Base-by-base conservation (phyloP, 495 filamentous ascomycete genomes). In the Annulohypoxylon nitens region DNA sequence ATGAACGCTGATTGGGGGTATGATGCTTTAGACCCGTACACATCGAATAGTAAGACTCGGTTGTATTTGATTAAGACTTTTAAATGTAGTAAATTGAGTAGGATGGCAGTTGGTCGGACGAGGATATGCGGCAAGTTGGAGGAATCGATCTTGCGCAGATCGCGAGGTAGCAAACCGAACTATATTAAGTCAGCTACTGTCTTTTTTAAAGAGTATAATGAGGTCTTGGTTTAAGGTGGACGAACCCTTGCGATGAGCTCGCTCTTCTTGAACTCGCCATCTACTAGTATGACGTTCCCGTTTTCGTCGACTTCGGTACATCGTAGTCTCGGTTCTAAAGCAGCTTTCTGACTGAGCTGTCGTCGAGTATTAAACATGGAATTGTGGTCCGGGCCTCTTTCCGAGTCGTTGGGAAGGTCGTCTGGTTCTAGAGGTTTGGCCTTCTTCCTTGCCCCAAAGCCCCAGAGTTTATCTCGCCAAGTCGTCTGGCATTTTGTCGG, bases 131-230 rank as follows among this genome's bases (percentile, higher is more conserved):
- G 96, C n/a, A 99, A 88, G 70, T 97, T 92, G 58, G 93, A 97
- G n/a, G 94, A 97, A 78, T 98, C 96, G 75, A 98, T 97, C 79
- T 99, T 99, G 75, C 96, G 93, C 7, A 99, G 87, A 85, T 99
- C 96, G 54, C 96, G 95, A 60, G 97, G 95, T 11, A 98, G 89
- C 26, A 99, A 89, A 41, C 96, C 96, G 78, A 98, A 98, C 94
- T 98, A 68, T 74, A 20, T 34, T 20, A 9, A 18, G 55, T 84
- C 71, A 83, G 80, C 67, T 66, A 26, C 23, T n/a, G 30, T 18
- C 1, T 58, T 73, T 58, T 4, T 45, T 1, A 48, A 12, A 12
- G 23, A 64, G 58, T 33, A 25, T 23, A 1, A 58, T 58, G 33
- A 47, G 16, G 25, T 34, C 14, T 48, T 43, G 20, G 33, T 39